Base-by-base conservation (phyloP, 1,284 basidiomycete genomes). In the Vanrija humicola region DNA sequence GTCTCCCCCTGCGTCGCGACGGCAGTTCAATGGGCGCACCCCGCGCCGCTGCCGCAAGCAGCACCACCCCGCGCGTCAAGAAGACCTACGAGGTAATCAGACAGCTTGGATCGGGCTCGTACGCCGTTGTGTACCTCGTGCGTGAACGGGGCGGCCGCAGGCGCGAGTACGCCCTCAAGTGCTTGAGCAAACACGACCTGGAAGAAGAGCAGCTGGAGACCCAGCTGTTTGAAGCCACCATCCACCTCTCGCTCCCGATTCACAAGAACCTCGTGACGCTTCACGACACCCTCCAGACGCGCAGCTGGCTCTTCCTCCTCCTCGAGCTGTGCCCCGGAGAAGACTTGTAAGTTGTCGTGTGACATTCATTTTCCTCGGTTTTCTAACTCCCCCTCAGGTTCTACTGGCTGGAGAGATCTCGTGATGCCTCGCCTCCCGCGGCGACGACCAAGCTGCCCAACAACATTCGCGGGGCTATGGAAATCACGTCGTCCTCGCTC, bases 211-310 rank as follows among this genome's bases (percentile, higher is more conserved):
- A 89, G 63, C 81, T 94, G 67, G 84, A 82, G 40, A 86, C 90
- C 4, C 93, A 96, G 78, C 82, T 93, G 78, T 85, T 89, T 66
- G 93, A 96, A 84, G 93, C 93, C 46, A 90, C 86, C 45, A 90
- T 98, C 59, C 95, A 98, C 75, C 91, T 97, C 73, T 93, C 90
- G 26, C 83, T 98, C 43, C 89, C 87, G 29, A 79, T 86, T 12
- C 95, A 98, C 73, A 83, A 88, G 45, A 96, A 97, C 79, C 95
- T 98, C 65, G 95, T 96, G 64, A 94, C 94, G 18, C 84, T 98
- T 26, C 87, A 97, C 75, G 86, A 90, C 65, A 93, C 93, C 4
- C 82, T 87, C 62, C 89, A 91, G 73, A 90, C 88, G 2, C 79
- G 81, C 4, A 83, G 86, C 50, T 90, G 86, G 84, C 81, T 91